A percentile compares a stretch with the other conserved stretches of the same genome.
These are phyloP conservation scores for Boletus tomentosulus DNA, from an alignment of 768 basidiomycete species.

Conservation along the genomic window DNA sequence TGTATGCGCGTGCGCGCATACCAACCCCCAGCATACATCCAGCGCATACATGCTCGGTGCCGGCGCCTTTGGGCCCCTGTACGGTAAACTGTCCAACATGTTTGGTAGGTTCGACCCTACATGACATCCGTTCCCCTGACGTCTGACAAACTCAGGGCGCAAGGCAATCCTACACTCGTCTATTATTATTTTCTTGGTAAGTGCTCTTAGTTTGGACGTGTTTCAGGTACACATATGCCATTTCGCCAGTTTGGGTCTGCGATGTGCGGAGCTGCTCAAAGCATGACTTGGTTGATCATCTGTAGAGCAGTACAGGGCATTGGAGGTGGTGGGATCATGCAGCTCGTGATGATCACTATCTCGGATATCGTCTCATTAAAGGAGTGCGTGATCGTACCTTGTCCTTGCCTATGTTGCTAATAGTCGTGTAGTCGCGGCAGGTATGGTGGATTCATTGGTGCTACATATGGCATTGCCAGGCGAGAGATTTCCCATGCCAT, in stretches of 20 bases:
- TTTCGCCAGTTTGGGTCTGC: slow-evolving; percentile 62
- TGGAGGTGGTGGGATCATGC: slow-evolving; percentile 75
- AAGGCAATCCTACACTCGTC: slow-evolving; percentile 68
- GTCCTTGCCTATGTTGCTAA: not conserved
- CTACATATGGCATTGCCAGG: slow-evolving; percentile 72
- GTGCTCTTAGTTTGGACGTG: slow-evolving; percentile 6
- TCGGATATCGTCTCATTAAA: slow-evolving; percentile 78
- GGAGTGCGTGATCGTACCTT: slow-evolving; percentile 44
- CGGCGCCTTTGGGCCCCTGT: slow-evolving; percentile 63
- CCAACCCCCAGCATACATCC: not conserved
- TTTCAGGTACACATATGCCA: not conserved
- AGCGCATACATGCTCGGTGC: slow-evolving; percentile 75
- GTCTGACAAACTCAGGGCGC: slow-evolving; percentile 37
- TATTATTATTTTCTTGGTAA: slow-evolving; percentile 65
- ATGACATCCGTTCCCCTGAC: not conserved
- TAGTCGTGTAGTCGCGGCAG: slow-evolving; percentile 56
- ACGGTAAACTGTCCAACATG: slow-evolving; percentile 73
- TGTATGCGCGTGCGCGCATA: not conserved
- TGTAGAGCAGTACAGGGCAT: slow-evolving; percentile 78
- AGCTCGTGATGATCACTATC: slow-evolving; percentile 71
- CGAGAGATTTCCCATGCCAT: slow-evolving; percentile 1
- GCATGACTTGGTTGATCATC: slow-evolving; percentile 70
- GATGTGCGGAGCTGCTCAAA: slow-evolving; percentile 75
- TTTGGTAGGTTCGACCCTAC: slow-evolving; percentile 25
- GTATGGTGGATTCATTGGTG: slow-evolving; percentile 66